These are phyloP conservation scores for Suhomyces bokatorum DNA, from an alignment of 1,139 yeast genomes.

Conservation along the genomic window DNA sequence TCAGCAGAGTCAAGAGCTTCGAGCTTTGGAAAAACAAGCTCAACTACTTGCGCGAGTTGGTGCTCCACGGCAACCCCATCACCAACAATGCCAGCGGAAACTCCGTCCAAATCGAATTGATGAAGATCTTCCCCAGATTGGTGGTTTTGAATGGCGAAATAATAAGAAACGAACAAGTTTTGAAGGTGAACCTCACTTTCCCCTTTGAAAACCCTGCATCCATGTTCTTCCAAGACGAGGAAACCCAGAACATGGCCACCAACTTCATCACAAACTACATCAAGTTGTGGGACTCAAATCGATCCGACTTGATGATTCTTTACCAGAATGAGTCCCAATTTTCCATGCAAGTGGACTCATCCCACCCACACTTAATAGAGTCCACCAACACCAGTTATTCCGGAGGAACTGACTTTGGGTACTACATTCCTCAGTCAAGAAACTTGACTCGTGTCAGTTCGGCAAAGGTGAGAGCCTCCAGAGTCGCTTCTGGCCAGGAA, in stretches of 20 bases:
- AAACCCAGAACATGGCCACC: conserved; percentile 67
- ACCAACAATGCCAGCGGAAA: conserved; percentile 24
- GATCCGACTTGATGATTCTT: conserved; percentile 66
- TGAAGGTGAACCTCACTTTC: conserved; percentile 52
- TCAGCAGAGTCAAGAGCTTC: conserved; percentile 57
- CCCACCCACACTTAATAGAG: conserved; percentile 51
- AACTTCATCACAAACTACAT: conserved; percentile 74
- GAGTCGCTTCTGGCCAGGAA: conserved; percentile 72
- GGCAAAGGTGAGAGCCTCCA: conserved; percentile 51
- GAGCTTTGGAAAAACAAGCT: conserved; percentile 82
- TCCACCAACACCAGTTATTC: conserved; percentile 32
- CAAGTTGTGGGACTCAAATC: conserved; percentile 77
- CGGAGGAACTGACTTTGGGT: conserved; percentile 55
- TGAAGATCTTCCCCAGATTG: conserved; percentile 74
- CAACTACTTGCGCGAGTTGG: conserved; percentile 68
- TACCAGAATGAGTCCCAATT: conserved; percentile 86
- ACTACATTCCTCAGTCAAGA: conserved; percentile 70
- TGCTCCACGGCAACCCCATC: conserved; percentile 79
- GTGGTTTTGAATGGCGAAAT: conserved; percentile 76
- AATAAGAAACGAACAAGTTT: conserved; percentile 68
- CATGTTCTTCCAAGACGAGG: conserved; percentile 79
- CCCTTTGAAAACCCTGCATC: conserved; percentile 51
- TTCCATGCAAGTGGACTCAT: conserved; percentile 61
- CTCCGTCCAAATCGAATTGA: conserved; percentile 53
- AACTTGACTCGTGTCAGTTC: conserved; percentile 72